A percentile compares a stretch with the other conserved stretches of the same genome.
Conservation (phyloP, 2,329 filamentous ascomycete species). For the Exophiala alcalophila region DNA sequence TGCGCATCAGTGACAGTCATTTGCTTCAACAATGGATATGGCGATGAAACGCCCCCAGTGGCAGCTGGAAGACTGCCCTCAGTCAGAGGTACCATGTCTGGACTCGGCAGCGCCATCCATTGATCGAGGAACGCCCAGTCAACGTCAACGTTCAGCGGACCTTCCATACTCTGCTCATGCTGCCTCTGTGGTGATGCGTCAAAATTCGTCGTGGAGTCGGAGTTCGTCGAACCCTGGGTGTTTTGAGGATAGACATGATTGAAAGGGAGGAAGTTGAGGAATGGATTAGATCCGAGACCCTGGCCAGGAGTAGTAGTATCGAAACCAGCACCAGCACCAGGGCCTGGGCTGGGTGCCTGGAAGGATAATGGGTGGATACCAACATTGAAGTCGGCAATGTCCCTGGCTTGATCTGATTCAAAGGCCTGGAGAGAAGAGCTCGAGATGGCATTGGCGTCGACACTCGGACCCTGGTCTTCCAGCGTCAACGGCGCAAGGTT, state of each 20-base stretch:
- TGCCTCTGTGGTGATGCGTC: neutral
- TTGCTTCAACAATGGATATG: conserved; percentile 1
- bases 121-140: conserved; percentile 24
- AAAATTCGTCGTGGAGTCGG: too few relatives aligned
- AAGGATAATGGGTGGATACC: too few relatives aligned
- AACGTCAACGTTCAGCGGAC: conserved; percentile 9
- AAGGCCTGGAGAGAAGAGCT: too few relatives aligned
- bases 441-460: too few relatives aligned
- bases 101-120: conserved; percentile 21
- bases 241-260: neutral
- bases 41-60: too few relatives aligned
- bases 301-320: too few relatives aligned
- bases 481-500: conserved; percentile 9
- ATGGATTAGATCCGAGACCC: conserved; percentile 2
- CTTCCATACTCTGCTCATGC: too few relatives aligned
- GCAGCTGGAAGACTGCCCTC: neutral
- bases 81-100: conserved; percentile 6
- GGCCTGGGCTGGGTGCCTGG: too few relatives aligned
- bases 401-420: too few relatives aligned
- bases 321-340: too few relatives aligned
- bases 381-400: too few relatives aligned
- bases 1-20: too few relatives aligned
- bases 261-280: conserved; percentile 13
- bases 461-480: neutral
- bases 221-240: neutral